Percentiles rank a stretch among this genome's conserved stretches.
Evolutionary conservation across 331 rosid species (phyloP).

Genomic region (Pyracantha coccinea): DNA sequence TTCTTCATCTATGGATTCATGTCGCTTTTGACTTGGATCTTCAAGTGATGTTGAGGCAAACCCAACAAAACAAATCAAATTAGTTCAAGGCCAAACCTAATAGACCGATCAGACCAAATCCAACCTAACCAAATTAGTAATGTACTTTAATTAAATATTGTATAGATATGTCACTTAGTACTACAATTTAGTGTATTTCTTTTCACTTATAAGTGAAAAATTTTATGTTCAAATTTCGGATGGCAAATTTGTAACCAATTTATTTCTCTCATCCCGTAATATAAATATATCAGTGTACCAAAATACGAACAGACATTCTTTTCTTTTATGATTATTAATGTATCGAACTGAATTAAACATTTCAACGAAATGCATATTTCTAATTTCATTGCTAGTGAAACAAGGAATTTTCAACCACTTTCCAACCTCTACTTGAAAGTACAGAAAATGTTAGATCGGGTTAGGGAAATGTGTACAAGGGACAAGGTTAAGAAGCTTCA

Average conservation of each 20-base stretch:
- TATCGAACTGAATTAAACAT: neutral
- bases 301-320: neutral
- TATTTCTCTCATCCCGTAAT: neutral
- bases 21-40: no score
- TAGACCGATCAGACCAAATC: neutral
- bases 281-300: neutral
- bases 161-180: no score
- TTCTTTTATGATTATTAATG: neutral
- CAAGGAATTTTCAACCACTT: no score
- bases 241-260: no score
- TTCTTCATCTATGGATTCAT: no score
- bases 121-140: no score
- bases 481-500: slow-evolving; percentile 14
- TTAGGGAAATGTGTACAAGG: slow-evolving; percentile 25
- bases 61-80: neutral
- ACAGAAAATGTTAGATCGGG: slow-evolving; percentile 28
- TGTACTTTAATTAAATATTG: no score
- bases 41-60: neutral
- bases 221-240: no score
- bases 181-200: no score
- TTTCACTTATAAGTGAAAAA: no score
- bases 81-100: neutral
- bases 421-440: neutral
- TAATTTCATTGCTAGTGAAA: no score
- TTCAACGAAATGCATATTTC: neutral